Evolutionary conservation across 768 basidiomycete genomes (phyloP).

Genomic region (Coprinopsis strossmayeri): DNA sequence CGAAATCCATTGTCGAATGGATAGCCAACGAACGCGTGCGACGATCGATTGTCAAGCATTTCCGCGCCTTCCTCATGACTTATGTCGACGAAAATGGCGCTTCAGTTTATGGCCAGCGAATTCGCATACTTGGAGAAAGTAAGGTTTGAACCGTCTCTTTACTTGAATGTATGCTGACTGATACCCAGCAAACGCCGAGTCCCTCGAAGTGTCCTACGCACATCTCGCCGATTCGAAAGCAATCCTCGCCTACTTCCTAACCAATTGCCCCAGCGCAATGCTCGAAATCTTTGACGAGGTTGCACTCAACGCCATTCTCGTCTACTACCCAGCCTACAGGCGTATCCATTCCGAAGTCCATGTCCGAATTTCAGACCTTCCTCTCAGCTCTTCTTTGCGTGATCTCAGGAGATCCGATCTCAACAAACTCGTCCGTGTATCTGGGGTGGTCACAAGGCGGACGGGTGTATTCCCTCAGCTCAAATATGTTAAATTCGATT

Average conservation of each 20-base stretch:
- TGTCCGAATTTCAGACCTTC: conserved; percentile 92
- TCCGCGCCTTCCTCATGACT: conserved; percentile 92
- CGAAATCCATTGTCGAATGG: conserved; percentile 97
- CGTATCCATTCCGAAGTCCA: conserved; percentile 98
- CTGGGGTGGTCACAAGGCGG: conserved; percentile 92
- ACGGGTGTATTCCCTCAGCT: conserved; percentile 98
- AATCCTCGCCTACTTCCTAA: conserved; percentile 95
- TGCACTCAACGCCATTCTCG: conserved; percentile 87
- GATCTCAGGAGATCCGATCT: conserved; percentile 89
- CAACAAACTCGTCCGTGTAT: conserved; percentile 92
- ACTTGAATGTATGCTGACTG: not conserved
- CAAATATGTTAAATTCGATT: conserved; percentile 99
- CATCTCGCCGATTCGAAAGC: conserved; percentile 90
- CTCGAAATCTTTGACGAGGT: conserved; percentile 93
- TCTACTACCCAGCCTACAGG: conserved; percentile 94
- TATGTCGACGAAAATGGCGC: conserved; percentile 88
- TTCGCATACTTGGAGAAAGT: conserved; percentile 94
- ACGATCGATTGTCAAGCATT: conserved; percentile 85
- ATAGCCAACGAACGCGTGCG: conserved; percentile 89
- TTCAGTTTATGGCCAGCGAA: conserved; percentile 92
- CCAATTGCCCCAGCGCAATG: conserved; percentile 91
- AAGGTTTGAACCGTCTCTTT: conserved; percentile 8
- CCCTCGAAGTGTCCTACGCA: conserved; percentile 95
- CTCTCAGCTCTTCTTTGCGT: conserved; percentile 82
- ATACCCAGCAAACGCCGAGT: conserved; percentile 87